Conservation (phyloP, 73 alveolate genomes). For the Tetrahymena thermophila region DNA sequence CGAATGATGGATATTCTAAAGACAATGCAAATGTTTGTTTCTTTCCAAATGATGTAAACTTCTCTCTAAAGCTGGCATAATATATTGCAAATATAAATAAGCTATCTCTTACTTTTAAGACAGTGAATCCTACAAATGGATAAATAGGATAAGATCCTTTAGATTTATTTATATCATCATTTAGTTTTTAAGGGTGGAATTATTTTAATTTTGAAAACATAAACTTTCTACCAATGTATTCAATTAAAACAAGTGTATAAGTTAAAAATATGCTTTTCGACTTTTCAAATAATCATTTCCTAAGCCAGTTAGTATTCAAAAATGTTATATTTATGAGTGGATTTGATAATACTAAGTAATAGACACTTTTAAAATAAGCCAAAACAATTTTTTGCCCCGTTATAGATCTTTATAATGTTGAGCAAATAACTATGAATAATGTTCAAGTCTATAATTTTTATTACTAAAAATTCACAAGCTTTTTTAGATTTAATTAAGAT, state of each 20-base stretch:
- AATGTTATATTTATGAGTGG: background rate
- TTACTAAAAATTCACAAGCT: background rate
- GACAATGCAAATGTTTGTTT: background rate
- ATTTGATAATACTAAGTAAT: background rate
- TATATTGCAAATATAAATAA: background rate
- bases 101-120: background rate
- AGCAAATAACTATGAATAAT: background rate
- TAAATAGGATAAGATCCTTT: background rate
- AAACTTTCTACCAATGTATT: background rate
- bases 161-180: background rate
- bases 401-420: background rate
- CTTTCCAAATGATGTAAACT: background rate
- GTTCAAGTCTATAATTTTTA: background rate
- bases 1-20: background rate
- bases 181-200: background rate
- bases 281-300: background rate
- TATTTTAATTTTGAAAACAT: background rate
- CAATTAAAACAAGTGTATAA: background rate
- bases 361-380: background rate
- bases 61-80: background rate
- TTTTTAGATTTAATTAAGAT: background rate
- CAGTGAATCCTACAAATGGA: background rate
- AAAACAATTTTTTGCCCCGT: background rate
- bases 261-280: background rate
- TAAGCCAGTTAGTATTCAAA: background rate